Percentiles rank a stretch among this genome's conserved stretches.
These are phyloP conservation scores for Taphrina sp. DNA, from an alignment of 1,139 yeast species.

Conservation along the genomic window DNA sequence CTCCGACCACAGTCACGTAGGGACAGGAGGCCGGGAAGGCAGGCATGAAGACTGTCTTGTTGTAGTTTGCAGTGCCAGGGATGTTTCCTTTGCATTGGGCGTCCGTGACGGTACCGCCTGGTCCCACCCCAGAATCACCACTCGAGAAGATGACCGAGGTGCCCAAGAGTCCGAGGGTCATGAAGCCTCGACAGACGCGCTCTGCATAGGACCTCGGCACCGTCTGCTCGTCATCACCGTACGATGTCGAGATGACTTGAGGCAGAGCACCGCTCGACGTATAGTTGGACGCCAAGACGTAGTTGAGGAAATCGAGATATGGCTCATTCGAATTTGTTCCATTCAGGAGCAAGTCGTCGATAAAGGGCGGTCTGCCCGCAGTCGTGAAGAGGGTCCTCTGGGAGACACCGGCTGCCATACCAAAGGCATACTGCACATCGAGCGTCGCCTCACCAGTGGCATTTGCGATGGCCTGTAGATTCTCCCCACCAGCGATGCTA, in stretches of 20 bases:
- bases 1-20: conserved; percentile 24
- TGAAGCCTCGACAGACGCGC: conserved; percentile 24
- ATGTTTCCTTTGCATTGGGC: conserved; percentile 3
- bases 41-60: conserved; percentile 14
- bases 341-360: conserved; percentile 1
- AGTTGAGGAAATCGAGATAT: conserved; percentile 14
- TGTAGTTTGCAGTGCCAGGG: conserved; percentile 4
- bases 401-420: conserved; percentile 5
- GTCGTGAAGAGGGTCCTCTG: conserved; percentile 3
- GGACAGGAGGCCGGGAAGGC: conserved; percentile 29
- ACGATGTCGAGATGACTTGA: conserved; percentile 22
- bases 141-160: conserved; percentile 19
- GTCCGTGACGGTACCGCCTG: conserved; percentile 7
- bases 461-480: conserved; percentile 2
- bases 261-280: conserved; percentile 6
- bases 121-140: conserved; percentile 26
- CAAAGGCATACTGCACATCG: conserved; percentile 25
- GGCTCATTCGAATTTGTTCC: conserved; percentile 14
- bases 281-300: conserved; percentile 12
- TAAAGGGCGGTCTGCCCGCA: conserved; percentile 9
- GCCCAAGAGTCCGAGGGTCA: conserved; percentile 20
- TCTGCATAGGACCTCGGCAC: conserved; percentile 11
- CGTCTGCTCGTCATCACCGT: conserved; percentile 23
- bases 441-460: conserved; percentile 20
- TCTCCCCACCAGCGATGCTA: background rate